Conservation (phyloP, 176 grass and related monocot genomes). For the Hordeum marinum region DNA sequence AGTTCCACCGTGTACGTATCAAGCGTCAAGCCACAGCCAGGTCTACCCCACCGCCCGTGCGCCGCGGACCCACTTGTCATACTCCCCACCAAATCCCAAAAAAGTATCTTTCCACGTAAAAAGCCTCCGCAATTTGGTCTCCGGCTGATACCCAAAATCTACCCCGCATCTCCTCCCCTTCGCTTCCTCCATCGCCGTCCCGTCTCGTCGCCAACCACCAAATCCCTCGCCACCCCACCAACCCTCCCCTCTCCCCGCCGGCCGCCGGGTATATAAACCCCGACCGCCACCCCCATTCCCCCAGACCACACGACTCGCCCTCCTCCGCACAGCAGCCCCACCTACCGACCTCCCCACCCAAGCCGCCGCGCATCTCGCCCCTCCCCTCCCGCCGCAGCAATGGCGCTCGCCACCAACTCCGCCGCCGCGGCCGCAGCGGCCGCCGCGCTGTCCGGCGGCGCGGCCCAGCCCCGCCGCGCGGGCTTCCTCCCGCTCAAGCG, state of each 20-base stretch:
- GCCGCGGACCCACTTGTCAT: not conserved
- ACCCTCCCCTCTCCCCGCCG: not conserved
- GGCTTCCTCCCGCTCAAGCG: constrained; percentile 39
- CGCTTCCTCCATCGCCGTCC: not conserved
- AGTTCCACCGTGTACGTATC: not conserved
- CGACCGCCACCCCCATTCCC: constrained; percentile 23
- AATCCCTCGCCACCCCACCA: constrained; percentile 18
- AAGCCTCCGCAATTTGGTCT: not conserved
- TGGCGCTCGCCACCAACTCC: constrained; percentile 58
- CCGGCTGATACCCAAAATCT: too few relatives aligned
- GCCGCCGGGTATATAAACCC: constrained; percentile 36
- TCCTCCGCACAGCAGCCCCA: not conserved
- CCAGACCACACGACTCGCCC: constrained; percentile 31
- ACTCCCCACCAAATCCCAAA: not conserved
- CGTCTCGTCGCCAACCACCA: constrained; percentile 15
- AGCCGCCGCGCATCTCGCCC: not conserved
- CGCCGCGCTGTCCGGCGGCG: not conserved
- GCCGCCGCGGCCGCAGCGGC: constrained; percentile 33
- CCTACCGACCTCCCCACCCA: not conserved
- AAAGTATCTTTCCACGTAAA: not conserved
- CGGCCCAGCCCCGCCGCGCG: constrained; percentile 19
- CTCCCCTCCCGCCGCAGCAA: constrained; percentile 14
- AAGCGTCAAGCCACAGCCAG: not conserved
- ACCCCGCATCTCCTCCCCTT: not conserved
- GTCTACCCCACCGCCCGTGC: not conserved